Evolutionary conservation across 2,329 filamentous ascomycete genomes (phyloP), one percentile per base, ranked within the genome.

Genomic region (Dactylellina sp.): DNA sequence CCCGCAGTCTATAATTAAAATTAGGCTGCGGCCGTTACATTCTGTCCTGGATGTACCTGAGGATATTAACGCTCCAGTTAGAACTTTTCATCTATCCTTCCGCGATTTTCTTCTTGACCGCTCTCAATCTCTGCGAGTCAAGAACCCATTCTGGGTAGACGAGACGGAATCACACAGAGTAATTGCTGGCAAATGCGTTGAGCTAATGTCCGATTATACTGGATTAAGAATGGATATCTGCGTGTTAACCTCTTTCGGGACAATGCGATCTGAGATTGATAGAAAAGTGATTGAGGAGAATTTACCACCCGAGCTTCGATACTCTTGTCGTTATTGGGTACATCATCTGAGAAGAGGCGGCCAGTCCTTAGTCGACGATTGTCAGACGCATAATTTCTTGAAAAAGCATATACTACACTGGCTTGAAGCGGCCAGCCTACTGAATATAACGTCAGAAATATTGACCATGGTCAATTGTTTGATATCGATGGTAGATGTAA

Each of bases 321-420:
- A 82, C 77, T 79, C 78, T 49, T 81, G 79, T 68, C 76, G 78
- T 4, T 81, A 82, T 76, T 82, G 80, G 81, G 75, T 79, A 18
- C 76, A 78, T 32, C 80, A 81, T 76, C 59, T 79, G 0, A 55
- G 77, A 74, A 70, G 76, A 28, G 78, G 78, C 76, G 66, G 71
- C 59, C 71, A 76, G 70, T 78, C 79, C 76, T 79, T 78, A 76
- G 72, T 74, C 62, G 77, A 80, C 68, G 57, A 66, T 59, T 76
- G 79, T 25, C 18, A 75, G 60, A 77, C 74, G 11, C 75, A 81
- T 59, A 18, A 61, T 7, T 82, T 82, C 71, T 77, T 82, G 4
- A 62, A 78, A 61, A 56, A 68, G 50, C 77, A 81, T 76, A 49
- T 81, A 56, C 79, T 82, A 0, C 78, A 81, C 68, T 82, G 80